Evolutionary conservation across 108 stramenopile genomes (phyloP).

Genomic region (Cafeteria roenbergensis): DNA sequence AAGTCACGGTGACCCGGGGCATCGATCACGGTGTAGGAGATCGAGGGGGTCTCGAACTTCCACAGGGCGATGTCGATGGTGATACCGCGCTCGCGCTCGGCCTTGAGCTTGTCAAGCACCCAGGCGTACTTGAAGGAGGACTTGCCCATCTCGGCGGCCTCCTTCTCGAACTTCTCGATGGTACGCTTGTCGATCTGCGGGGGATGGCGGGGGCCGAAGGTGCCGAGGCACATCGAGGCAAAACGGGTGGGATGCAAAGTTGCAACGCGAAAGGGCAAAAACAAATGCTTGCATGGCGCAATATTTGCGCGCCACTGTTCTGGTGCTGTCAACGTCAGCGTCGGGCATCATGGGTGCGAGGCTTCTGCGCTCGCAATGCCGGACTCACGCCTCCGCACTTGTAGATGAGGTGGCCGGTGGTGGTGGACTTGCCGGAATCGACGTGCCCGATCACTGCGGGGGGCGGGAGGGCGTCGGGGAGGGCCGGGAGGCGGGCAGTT

Average conservation of each 20-base stretch:
- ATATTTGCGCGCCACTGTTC: no score
- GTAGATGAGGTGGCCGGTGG: slow-evolving; percentile 80
- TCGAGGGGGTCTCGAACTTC: slow-evolving; percentile 76
- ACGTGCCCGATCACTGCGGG: slow-evolving; percentile 62
- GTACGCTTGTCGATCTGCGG: slow-evolving; percentile 80
- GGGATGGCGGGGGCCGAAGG: no score
- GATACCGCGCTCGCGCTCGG: slow-evolving; percentile 80
- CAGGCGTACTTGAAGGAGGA: slow-evolving; percentile 81
- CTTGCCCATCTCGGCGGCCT: slow-evolving; percentile 77
- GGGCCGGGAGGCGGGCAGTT: no score
- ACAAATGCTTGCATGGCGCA: no score
- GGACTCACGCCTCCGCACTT: slow-evolving; percentile 62
- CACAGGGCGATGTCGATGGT: slow-evolving; percentile 80
- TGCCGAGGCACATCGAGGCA: no score
- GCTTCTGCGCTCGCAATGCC: no score
- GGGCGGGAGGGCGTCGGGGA: no score
- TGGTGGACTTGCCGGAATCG: slow-evolving; percentile 83
- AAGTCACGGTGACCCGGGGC: slow-evolving; percentile 73
- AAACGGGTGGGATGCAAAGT: no score
- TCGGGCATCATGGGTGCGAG: neutral
- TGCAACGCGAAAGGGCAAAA: no score
- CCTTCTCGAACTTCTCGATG: slow-evolving; percentile 83
- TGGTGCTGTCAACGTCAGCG: no score
- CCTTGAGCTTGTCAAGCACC: slow-evolving; percentile 82
- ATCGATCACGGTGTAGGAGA: slow-evolving; percentile 74